Conservation (phyloP, 2,329 filamentous ascomycete species). For the Neobulgaria alba region DNA sequence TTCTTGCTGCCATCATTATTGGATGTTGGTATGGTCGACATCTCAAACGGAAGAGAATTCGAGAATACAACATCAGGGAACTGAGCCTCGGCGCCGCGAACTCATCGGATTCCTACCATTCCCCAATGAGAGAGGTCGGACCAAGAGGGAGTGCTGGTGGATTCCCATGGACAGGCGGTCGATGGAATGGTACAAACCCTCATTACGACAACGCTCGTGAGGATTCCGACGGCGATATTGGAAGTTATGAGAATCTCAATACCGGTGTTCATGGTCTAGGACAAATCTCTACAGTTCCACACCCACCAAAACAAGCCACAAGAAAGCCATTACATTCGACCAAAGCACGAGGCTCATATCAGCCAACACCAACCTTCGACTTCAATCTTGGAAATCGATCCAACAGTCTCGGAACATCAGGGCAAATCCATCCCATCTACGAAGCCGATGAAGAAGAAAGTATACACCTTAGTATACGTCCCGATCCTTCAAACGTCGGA, state of each 20-base stretch:
- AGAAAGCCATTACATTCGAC: slow-evolving; percentile 32
- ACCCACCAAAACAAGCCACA: slow-evolving; percentile 22
- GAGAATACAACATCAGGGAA: slow-evolving; percentile 47
- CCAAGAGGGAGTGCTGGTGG: slow-evolving; percentile 11
- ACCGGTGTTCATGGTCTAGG: slow-evolving; percentile 14
- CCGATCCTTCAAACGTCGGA: slow-evolving; percentile 10
- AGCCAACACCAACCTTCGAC: slow-evolving; percentile 37
- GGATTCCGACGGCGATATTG: slow-evolving; percentile 22
- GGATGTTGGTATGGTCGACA: slow-evolving; percentile 43
- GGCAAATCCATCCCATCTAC: slow-evolving; percentile 54
- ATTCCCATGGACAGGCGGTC: slow-evolving; percentile 21
- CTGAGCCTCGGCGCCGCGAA: slow-evolving; percentile 37
- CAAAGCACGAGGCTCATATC: slow-evolving; percentile 29
- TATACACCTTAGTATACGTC: slow-evolving; percentile 5
- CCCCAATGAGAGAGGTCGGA: slow-evolving; percentile 15
- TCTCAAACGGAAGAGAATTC: slow-evolving; percentile 32
- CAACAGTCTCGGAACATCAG: slow-evolving; percentile 38
- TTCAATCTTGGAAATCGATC: slow-evolving; percentile 26
- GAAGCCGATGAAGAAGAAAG: slow-evolving; percentile 46
- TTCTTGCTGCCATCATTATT: slow-evolving; percentile 38
- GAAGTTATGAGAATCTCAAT: slow-evolving; percentile 23
- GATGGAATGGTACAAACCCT: slow-evolving; percentile 18
- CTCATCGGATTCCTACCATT: slow-evolving; percentile 14
- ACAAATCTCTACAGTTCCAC: slow-evolving; percentile 8
- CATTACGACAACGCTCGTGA: slow-evolving; percentile 9